These are phyloP conservation scores for Eurotiales sp. DNA, from an alignment of 2,329 filamentous ascomycete genomes.

Conservation along the genomic window DNA sequence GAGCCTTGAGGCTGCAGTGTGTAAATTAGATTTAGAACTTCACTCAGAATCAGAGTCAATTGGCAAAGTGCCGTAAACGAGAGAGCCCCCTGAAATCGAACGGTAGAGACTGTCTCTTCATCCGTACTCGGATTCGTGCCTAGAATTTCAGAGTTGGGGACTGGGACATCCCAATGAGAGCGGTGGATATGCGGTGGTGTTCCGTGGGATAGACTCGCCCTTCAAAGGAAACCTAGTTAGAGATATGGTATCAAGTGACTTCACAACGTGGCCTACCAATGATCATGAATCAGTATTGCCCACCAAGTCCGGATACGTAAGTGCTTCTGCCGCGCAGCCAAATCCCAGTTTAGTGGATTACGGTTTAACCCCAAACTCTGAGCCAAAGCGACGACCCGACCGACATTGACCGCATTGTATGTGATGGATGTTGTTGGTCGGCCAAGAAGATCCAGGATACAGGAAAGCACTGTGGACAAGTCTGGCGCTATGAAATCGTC, in stretches of 20 bases:
- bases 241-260: neutral
- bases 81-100: constrained; percentile 20
- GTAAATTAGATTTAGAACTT: constrained; percentile 25
- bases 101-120: constrained; percentile 11
- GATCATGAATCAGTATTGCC: constrained; percentile 51
- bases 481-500: constrained; percentile 52
- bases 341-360: constrained; percentile 49
- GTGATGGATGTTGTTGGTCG: constrained; percentile 51
- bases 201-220: constrained; percentile 50
- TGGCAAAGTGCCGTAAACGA: constrained; percentile 44
- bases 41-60: constrained; percentile 39
- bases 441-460: constrained; percentile 51
- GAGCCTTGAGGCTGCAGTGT: constrained; percentile 27
- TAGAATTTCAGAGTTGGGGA: constrained; percentile 26
- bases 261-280: constrained; percentile 40
- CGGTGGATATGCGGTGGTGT: constrained; percentile 47
- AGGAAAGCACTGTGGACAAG: constrained; percentile 49
- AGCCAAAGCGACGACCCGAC: constrained; percentile 49
- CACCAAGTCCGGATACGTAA: constrained; percentile 54
- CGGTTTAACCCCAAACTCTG: constrained; percentile 54
- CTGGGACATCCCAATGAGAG: constrained; percentile 46
- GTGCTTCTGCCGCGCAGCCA: constrained; percentile 47
- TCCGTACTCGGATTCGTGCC: constrained; percentile 9
- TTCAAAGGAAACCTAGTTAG: constrained; percentile 20
- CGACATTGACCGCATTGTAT: constrained; percentile 49